Evolutionary conservation across 164 flowering plant genomes (phyloP), one percentile per base, ranked within the genome.

Genomic region (Sedum album): DNA sequence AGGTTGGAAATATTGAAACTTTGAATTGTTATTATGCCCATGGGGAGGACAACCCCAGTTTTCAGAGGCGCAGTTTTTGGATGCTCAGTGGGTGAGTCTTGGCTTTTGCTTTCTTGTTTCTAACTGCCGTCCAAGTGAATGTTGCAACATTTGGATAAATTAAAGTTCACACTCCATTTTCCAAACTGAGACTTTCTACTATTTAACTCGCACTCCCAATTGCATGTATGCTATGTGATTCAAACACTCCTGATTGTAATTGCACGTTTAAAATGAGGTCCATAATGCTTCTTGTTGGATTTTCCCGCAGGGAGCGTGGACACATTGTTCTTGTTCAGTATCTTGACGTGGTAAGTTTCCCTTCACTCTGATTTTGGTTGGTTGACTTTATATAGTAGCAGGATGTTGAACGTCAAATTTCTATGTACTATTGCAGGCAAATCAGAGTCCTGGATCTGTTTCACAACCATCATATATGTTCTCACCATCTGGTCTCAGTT

Each of bases 11-110:
- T 85, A 81, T 70, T 81, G 99, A 91, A 76, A 81, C 96, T 69
- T 77, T 95, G 71, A 91, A 95, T 75, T 95, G 97, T 78, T 95
- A 95, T 75, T 95, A 95, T 83, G 99, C 99, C 36, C 99, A 87
- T 79, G 99, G 97, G 49, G 93, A 86, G 74, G 69, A 79, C 15
- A 84, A 86, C 72, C 88, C 92, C 25, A 85, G 60, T 79, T 95
- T 95, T 74, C 99, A 90, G 78, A 86, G 97, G 55, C 96, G 99
- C 64, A 84, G 93, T 84, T 95, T 81, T 72, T 95, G 99, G 99
- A 95, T 95, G 90, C 80, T 95, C 71, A 91, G 89, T 73, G 88
- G 81, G 99, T 95, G 72, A 87, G 97, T 86, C 66, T 68, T 18
- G 35, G 15, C 33, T 10, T 31, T 23, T 65, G 33, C 1, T 14